Evolutionary conservation across 805 yeast species (phyloP).

Genomic region (Peterozyma toletana): DNA sequence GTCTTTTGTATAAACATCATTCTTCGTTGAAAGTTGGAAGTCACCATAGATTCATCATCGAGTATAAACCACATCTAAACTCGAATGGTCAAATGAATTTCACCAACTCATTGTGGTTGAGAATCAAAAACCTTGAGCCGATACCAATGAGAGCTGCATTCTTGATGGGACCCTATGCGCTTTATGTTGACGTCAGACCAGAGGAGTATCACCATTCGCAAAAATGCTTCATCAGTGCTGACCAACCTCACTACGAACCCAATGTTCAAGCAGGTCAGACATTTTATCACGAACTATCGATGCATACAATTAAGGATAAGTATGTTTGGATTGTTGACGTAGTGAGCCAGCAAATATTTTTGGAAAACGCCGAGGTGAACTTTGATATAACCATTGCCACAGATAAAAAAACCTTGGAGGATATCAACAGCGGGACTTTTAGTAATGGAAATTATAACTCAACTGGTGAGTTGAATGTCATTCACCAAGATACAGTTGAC

Average conservation of each 20-base stretch:
- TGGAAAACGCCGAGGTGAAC: constrained; percentile 57
- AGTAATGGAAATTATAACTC: constrained; percentile 12
- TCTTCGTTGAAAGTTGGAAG: constrained; percentile 50
- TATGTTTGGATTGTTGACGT: constrained; percentile 80
- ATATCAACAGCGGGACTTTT: constrained; percentile 8
- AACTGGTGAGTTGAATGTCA: constrained; percentile 34
- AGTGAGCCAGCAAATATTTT: constrained; percentile 71
- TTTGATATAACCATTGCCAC: constrained; percentile 55
- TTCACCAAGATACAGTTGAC: constrained; percentile 52
- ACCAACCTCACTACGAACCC: constrained; percentile 71
- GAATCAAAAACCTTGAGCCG: constrained; percentile 65
- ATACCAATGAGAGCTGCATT: constrained; percentile 75
- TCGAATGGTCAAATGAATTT: constrained; percentile 1
- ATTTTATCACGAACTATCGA: constrained; percentile 49
- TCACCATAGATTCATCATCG: constrained; percentile 45
- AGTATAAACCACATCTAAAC: constrained; percentile 33
- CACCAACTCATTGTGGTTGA: constrained; percentile 34
- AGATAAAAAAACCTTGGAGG: constrained; percentile 22
- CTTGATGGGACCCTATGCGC: constrained; percentile 80
- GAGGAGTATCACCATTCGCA: constrained; percentile 49
- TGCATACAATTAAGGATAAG: constrained; percentile 51
- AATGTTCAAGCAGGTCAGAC: constrained; percentile 65
- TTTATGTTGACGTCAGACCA: constrained; percentile 78
- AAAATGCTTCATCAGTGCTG: constrained; percentile 59
- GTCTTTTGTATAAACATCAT: constrained; percentile 8